Evolutionary conservation across 139 green algal species (phyloP).

Genomic region (Nannochloris sp.): DNA sequence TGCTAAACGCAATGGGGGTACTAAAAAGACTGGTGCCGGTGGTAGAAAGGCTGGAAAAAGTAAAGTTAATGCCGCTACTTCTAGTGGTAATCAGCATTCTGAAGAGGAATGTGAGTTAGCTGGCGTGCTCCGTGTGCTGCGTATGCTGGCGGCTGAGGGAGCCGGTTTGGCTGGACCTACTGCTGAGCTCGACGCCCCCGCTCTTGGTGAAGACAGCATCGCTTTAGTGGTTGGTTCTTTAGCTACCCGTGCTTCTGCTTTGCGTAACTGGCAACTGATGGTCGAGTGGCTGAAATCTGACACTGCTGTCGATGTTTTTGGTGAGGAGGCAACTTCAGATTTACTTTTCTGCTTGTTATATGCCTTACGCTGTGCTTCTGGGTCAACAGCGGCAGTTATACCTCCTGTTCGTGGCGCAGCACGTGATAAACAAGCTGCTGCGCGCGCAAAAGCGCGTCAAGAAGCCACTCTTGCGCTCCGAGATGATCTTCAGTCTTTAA

Average conservation of each 20-base stretch:
- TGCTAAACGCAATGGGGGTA: background rate
- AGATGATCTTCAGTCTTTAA: constrained; percentile 34
- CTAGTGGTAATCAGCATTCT: background rate
- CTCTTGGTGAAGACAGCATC: constrained; percentile 20
- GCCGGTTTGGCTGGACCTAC: constrained; percentile 1
- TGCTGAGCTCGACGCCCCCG: background rate
- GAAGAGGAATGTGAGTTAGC: constrained; percentile 31
- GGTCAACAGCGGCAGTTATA: background rate
- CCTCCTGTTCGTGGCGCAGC: constrained; percentile 5
- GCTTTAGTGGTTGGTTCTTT: constrained; percentile 31
- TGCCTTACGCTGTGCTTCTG: constrained; percentile 16
- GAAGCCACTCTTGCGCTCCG: constrained; percentile 43
- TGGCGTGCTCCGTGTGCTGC: constrained; percentile 38
- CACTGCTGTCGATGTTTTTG: constrained; percentile 16
- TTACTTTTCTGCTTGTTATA: constrained; percentile 25
- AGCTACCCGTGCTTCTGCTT: constrained; percentile 19
- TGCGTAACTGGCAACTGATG: constrained; percentile 39
- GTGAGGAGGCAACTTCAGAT: constrained; percentile 28
- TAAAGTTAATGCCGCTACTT: background rate
- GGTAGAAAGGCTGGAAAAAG: background rate
- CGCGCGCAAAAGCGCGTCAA: constrained; percentile 21
- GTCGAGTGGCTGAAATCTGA: constrained; percentile 30
- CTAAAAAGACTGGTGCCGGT: background rate
- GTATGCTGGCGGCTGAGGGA: background rate
- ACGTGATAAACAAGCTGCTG: background rate